Evolutionary conservation across 179 eudicot species (phyloP).

Genomic region (Beta corolliflora): DNA sequence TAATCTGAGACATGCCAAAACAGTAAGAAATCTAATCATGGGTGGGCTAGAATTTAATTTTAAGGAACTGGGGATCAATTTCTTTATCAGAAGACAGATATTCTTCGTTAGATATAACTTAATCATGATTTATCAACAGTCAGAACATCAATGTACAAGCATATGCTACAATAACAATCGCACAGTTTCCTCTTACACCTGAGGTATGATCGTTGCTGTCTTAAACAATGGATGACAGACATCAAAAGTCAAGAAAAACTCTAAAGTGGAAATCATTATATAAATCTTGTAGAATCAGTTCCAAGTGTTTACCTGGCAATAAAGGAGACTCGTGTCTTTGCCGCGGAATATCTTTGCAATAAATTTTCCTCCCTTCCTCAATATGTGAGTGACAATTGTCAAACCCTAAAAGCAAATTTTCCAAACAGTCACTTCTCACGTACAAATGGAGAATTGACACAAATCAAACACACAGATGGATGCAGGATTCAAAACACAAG

Average conservation of each 20-base stretch:
- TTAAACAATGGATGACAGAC: neutral
- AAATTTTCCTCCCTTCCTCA: slow-evolving; percentile 85
- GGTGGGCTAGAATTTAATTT: neutral
- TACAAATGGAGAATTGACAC: neutral
- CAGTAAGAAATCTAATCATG: neutral
- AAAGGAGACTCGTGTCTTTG: slow-evolving; percentile 93
- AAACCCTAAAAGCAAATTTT: slow-evolving; percentile 57
- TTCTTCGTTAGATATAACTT: neutral
- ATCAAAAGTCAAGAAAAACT: neutral
- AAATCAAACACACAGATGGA: neutral
- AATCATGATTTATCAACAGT: neutral
- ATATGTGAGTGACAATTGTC: slow-evolving; percentile 91
- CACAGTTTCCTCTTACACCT: too few species aligned
- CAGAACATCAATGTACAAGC: neutral
- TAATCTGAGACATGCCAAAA: neutral
- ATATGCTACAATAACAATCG: neutral
- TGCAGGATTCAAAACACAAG: neutral
- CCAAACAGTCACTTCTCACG: neutral
- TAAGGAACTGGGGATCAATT: neutral
- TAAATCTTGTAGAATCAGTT: neutral
- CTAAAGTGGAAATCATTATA: neutral
- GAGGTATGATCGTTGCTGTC: neutral
- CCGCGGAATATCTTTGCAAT: slow-evolving; percentile 97
- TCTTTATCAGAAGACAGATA: neutral
- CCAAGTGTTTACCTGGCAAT: slow-evolving; percentile 66